Conservation (phyloP, 23 red algal genomes). For the Gracilaria vermiculophylla region DNA sequence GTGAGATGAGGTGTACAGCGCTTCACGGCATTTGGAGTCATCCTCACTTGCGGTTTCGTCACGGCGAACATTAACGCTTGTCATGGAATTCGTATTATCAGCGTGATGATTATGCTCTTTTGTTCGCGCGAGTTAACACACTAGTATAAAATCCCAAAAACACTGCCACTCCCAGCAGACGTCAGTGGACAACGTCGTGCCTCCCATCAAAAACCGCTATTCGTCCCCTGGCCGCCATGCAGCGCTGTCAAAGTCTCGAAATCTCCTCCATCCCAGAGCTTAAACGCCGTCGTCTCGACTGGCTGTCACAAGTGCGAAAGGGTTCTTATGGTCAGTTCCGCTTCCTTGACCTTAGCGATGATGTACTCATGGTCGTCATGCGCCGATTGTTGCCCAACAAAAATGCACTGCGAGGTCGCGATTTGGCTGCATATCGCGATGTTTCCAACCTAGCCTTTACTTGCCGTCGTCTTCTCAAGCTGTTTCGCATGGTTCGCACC, state of each 20-base stretch:
- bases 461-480: neutral
- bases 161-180: no score
- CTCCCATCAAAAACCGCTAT: neutral
- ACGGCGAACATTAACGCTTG: no score
- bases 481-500: slow-evolving; percentile 11
- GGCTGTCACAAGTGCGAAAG: neutral
- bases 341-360: slow-evolving; percentile 10
- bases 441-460: slow-evolving; percentile 19
- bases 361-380: neutral
- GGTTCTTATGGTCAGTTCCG: neutral
- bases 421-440: slow-evolving; percentile 3
- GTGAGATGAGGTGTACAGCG: neutral
- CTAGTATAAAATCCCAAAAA: neutral
- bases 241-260: neutral
- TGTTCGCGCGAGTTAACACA: neutral
- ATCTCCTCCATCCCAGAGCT: neutral
- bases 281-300: neutral
- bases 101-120: no score
- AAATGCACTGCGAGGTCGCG: neutral
- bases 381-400: neutral
- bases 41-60: neutral
- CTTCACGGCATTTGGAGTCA: neutral
- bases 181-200: neutral
- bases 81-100: no score
- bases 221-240: neutral